Conservation (phyloP, 495 filamentous ascomycete genomes). For the Terfezia claveryi region DNA sequence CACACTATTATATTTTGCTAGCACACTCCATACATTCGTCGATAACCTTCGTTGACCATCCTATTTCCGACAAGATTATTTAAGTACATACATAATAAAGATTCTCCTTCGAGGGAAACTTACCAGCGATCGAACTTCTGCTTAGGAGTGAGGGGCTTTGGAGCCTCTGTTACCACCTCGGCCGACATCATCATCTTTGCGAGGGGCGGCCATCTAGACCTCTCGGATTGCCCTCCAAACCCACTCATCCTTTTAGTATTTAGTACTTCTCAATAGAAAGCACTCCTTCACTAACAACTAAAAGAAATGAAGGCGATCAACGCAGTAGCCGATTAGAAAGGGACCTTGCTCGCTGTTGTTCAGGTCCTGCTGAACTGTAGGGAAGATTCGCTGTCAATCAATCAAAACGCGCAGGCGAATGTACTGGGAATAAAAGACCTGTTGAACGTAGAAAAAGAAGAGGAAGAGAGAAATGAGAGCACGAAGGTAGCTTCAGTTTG, state of each 20-base stretch:
- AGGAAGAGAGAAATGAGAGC: no score
- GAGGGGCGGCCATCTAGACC: conserved; percentile 47
- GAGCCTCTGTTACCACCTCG: conserved; percentile 42
- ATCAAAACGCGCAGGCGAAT: no score
- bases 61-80: conserved; percentile 24
- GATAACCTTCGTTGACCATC: conserved; percentile 63
- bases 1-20: neutral
- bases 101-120: neutral
- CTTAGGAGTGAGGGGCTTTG: conserved; percentile 32
- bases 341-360: conserved; percentile 4
- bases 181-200: conserved; percentile 45
- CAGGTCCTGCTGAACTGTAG: conserved; percentile 17
- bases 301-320: conserved; percentile 9
- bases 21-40: conserved; percentile 36
- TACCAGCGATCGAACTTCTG: conserved; percentile 32
- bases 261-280: conserved; percentile 4
- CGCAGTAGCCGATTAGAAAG: neutral
- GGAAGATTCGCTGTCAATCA: neutral
- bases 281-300: neutral
- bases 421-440: no score
- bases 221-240: conserved; percentile 24
- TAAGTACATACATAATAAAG: no score
- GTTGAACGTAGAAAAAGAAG: no score
- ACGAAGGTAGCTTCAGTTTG: no score
- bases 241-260: conserved; percentile 10